phyloP scores from a whole-genome alignment of 2,329 filamentous ascomycete species.

The Xylaria sp. region DNA sequence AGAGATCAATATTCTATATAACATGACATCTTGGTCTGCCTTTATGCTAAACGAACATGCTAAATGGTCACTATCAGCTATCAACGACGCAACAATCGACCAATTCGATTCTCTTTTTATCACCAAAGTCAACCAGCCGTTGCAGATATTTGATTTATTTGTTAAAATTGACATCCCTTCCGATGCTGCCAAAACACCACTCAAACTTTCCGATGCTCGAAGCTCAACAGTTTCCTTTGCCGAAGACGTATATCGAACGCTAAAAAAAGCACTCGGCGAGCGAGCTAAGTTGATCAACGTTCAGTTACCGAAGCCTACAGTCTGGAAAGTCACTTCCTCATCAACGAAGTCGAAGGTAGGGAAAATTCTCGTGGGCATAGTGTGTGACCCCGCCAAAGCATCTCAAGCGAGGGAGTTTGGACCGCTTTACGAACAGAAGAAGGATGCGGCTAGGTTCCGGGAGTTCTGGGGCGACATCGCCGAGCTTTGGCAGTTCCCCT shows the following conservation, averaged over 20 bases:
- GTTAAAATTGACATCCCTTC: slow-evolving; percentile 50
- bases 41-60: slow-evolving; percentile 78
- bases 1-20: slow-evolving; percentile 85
- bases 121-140: slow-evolving; percentile 63
- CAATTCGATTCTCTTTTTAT: slow-evolving; percentile 91
- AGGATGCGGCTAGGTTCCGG: slow-evolving; percentile 82
- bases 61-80: slow-evolving; percentile 75
- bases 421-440: slow-evolving; percentile 85
- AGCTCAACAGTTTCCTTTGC: slow-evolving; percentile 60
- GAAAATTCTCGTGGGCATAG: slow-evolving; percentile 71
- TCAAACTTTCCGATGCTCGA: slow-evolving; percentile 53
- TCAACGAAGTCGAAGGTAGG: slow-evolving; percentile 49
- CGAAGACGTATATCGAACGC: slow-evolving; percentile 69
- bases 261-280: slow-evolving; percentile 79
- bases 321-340: slow-evolving; percentile 61
- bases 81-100: slow-evolving; percentile 78
- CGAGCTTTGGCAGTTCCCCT: slow-evolving; percentile 92
- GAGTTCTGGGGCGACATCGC: slow-evolving; percentile 96
- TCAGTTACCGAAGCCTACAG: slow-evolving; percentile 51
- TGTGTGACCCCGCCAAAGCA: slow-evolving; percentile 78
- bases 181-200: slow-evolving; percentile 40
- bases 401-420: slow-evolving; percentile 86
- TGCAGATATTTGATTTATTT: slow-evolving; percentile 67
- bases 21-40: slow-evolving; percentile 90
- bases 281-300: slow-evolving; percentile 76